Percentiles rank a stretch among this genome's conserved stretches.
phyloP scores from a whole-genome alignment of 169 alveolate genomes.

The Plasmodium knowlesi region DNA sequence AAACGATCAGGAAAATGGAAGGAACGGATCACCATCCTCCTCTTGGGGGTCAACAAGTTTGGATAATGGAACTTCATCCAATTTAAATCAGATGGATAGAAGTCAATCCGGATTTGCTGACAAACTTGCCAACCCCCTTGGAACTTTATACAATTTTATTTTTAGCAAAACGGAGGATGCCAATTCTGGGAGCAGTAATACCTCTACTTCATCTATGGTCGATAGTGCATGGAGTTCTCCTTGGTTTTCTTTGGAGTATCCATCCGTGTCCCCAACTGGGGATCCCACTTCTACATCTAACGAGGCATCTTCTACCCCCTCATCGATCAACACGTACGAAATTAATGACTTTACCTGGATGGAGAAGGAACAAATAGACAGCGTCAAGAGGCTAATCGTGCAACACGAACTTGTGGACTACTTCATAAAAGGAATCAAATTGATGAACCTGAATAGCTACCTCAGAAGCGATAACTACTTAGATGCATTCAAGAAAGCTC shows the following conservation, averaged over 20 bases:
- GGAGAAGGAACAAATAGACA: constrained; percentile 46
- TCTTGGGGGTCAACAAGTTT: neutral
- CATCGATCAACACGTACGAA: constrained; percentile 1
- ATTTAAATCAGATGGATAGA: neutral
- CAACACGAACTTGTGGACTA: constrained; percentile 29
- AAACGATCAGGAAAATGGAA: neutral
- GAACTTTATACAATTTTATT: constrained; percentile 31
- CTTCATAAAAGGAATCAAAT: constrained; percentile 51
- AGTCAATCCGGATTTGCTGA: neutral
- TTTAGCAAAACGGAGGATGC: constrained; percentile 8
- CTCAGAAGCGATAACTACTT: constrained; percentile 26
- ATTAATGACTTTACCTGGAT: constrained; percentile 57
- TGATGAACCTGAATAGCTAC: constrained; percentile 36
- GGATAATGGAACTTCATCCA: neutral
- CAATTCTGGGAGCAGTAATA: neutral
- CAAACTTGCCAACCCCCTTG: neutral
- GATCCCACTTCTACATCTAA: neutral
- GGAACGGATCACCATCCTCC: neutral
- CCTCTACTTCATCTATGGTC: neutral
- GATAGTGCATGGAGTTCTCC: neutral
- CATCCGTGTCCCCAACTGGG: neutral
- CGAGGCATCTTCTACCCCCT: neutral
- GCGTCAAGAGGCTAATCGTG: constrained; percentile 43
- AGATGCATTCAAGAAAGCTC: constrained; percentile 50
- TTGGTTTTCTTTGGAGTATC: neutral